Evolutionary conservation across 306 rosid genomes (phyloP).

Genomic region (Hippophae gyantsensis): DNA sequence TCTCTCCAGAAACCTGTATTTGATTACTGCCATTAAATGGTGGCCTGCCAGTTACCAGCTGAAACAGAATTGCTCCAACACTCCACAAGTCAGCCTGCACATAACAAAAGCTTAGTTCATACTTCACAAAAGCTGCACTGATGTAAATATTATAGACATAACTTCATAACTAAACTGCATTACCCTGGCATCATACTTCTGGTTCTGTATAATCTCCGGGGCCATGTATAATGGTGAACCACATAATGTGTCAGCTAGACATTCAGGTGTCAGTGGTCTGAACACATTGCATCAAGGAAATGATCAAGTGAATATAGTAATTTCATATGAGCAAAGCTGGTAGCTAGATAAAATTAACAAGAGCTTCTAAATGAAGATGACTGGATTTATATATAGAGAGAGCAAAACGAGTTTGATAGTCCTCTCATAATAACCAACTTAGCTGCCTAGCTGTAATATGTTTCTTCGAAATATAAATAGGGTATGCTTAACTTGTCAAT

Average conservation of each 20-base stretch:
- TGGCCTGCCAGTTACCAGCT: constrained; percentile 80
- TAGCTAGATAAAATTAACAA: constrained; percentile 9
- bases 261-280: constrained; percentile 70
- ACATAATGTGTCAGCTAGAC: constrained; percentile 79
- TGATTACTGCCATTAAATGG: constrained; percentile 80
- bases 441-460: constrained; percentile 5
- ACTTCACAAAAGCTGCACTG: constrained; percentile 5
- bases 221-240: constrained; percentile 99
- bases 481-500: constrained; percentile 7
- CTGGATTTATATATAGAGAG: background rate
- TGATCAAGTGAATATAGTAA: constrained; percentile 6
- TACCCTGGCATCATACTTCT: constrained; percentile 87
- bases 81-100: constrained; percentile 99
- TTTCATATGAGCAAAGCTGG: background rate
- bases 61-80: constrained; percentile 90
- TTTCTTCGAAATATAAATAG: background rate
- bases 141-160: background rate
- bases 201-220: constrained; percentile 72
- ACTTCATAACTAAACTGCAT: constrained; percentile 20
- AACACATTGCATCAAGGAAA: constrained; percentile 21
- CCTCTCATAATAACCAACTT: background rate
- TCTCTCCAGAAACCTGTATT: constrained; percentile 45
- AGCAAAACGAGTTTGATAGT: too few species aligned
- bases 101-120: constrained; percentile 4
- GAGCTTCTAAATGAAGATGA: background rate